Base-by-base conservation (phyloP, 1,284 basidiomycete genomes). In the Ustilago nuda region DNA sequence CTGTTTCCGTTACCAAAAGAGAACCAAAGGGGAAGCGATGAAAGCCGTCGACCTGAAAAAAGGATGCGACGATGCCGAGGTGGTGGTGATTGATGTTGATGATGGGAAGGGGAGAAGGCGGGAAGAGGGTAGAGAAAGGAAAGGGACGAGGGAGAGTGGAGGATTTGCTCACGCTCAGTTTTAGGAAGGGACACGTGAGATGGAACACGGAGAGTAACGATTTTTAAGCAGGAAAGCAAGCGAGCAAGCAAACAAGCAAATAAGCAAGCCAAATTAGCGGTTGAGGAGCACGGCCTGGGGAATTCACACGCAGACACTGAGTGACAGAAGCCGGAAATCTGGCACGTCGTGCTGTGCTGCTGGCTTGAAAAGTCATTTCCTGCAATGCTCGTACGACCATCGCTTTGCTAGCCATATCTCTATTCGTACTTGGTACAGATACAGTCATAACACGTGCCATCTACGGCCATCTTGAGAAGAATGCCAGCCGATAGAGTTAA, bases 1-100 rank as follows among this genome's bases (percentile, higher is more conserved):
- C 43, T n/a, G 43, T 41, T 41, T 50, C 48, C 48, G 48, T 30
- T 30, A 30, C 48, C 48, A 50, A 27, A 27, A 50, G 30, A 50
- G 30, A 32, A 50, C 23, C 48, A 2, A 50, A 50, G 48, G 48
- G 48, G 13, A 27, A 27, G 30, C 19, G 6, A 32, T 50, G 48
- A 32, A 17, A 8, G 27, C 48, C n/a, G 48, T 50, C 48, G 48
- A 33, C 30, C 48, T 50, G 48, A 50, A 50, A 50, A 13, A 27
- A 50, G 19, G 48, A 17, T 30, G 13, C 48, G 48, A 50, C 48
- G 4, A 50, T 50, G 48, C 48, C 27, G n/a, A 50, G 12, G 12
- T 27, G 23, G 13, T 8, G 43, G 30, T 30, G 48, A 32, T 50
- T 15, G 48, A 50, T 50, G 48, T 15, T 50, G 48, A 50, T 50